These are phyloP conservation scores for Abelmoschus esculentus DNA, from an alignment of 345 rosid species.

Conservation along the genomic window DNA sequence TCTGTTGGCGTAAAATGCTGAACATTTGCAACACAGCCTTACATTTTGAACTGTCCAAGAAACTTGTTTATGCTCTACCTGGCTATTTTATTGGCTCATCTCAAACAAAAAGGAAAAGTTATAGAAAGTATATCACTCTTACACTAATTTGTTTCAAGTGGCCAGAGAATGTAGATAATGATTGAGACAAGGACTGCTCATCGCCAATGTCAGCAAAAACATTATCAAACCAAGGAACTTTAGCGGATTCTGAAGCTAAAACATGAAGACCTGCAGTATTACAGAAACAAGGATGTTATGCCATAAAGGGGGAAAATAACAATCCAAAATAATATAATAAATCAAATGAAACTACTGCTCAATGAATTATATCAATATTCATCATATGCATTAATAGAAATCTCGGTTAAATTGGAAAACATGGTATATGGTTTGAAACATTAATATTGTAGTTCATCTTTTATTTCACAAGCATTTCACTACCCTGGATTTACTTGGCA, in stretches of 20 bases:
- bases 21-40: not conserved
- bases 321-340: not conserved
- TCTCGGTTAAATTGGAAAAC: not conserved
- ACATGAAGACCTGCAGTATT: conserved; percentile 67
- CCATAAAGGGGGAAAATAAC: not conserved
- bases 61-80: not conserved
- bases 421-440: not conserved
- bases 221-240: conserved; percentile 87
- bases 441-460: not conserved
- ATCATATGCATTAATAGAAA: not conserved
- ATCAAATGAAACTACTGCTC: not conserved
- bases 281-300: conserved; percentile 1
- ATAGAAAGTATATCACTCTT: conserved; percentile 27
- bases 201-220: conserved; percentile 94
- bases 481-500: not conserved
- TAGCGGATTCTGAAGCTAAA: conserved; percentile 73
- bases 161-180: conserved; percentile 91
- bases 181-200: conserved; percentile 86
- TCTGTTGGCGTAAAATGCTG: not conserved
- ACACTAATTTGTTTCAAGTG: conserved; percentile 88
- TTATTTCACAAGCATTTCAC: not conserved
- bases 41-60: conserved; percentile 6
- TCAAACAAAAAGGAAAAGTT: conserved; percentile 3
- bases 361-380: not conserved
- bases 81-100: not conserved